Percentiles rank a stretch among this genome's conserved stretches.
These are phyloP conservation scores for Tritrichomonas foetus DNA, from an alignment of 208 protist genomes.

Conservation along the genomic window DNA sequence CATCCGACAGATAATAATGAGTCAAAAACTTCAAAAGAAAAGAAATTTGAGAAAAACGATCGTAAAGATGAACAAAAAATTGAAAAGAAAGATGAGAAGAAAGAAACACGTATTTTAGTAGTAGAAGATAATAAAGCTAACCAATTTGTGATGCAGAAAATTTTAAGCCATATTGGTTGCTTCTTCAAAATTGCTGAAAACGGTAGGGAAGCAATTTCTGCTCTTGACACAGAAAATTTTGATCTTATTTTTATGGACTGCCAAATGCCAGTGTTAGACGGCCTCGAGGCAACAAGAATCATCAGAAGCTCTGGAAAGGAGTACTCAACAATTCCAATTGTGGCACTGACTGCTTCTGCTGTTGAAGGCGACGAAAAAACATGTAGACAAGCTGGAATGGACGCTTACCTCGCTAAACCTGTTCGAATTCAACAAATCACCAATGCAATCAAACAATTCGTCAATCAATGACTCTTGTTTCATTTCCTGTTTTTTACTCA, in stretches of 20 bases:
- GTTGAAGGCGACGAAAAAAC: slow-evolving; percentile 41
- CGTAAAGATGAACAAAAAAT: too few species aligned
- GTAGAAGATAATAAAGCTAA: slow-evolving; percentile 41
- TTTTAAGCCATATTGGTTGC: not conserved
- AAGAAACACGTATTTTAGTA: too few species aligned
- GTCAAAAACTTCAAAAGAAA: too few species aligned
- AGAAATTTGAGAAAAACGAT: too few species aligned
- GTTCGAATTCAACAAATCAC: slow-evolving; percentile 17
- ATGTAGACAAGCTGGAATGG: slow-evolving; percentile 50
- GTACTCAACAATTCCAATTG: slow-evolving; percentile 43
- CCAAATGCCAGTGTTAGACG: slow-evolving; percentile 50
- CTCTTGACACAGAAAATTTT: not conserved
- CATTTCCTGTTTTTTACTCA: too few species aligned
- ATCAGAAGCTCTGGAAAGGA: slow-evolving; percentile 29
- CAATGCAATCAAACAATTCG: not conserved
- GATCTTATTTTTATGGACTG: slow-evolving; percentile 47
- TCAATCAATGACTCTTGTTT: too few species aligned
- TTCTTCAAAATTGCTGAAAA: slow-evolving; percentile 22
- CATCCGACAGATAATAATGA: too few species aligned
- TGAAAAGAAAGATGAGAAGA: too few species aligned
- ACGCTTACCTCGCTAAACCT: slow-evolving; percentile 54
- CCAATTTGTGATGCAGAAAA: slow-evolving; percentile 33
- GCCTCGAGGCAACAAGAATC: slow-evolving; percentile 45
- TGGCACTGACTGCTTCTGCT: slow-evolving; percentile 49
- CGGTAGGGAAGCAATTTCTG: not conserved